phyloP scores from a whole-genome alignment of 169 alveolate species.

The Plasmodium vinckei region DNA sequence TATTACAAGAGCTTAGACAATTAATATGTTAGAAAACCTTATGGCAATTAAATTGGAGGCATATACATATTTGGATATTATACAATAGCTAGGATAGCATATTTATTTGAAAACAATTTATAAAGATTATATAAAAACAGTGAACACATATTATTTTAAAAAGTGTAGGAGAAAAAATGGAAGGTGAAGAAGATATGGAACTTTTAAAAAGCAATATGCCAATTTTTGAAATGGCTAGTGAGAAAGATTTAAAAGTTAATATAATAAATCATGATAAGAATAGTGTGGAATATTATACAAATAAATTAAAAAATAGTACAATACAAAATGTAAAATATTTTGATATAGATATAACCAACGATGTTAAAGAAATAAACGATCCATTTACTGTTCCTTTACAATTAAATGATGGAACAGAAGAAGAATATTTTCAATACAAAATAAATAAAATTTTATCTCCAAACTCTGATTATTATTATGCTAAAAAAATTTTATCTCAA shows the following conservation, averaged over 20 bases:
- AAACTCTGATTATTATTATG: conserved; percentile 5
- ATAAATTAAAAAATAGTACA: conserved; percentile 20
- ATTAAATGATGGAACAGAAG: conserved; percentile 16
- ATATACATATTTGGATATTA: too few species aligned
- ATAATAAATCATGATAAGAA: conserved; percentile 36
- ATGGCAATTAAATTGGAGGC: too few species aligned
- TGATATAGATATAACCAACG: conserved; percentile 68
- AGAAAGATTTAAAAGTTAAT: conserved; percentile 36
- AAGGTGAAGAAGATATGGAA: neutral
- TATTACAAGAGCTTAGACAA: too few species aligned
- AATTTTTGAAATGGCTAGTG: conserved; percentile 36
- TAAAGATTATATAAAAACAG: too few species aligned
- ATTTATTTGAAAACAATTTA: too few species aligned
- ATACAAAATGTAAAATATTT: conserved; percentile 48
- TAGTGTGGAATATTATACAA: conserved; percentile 20
- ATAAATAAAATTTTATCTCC: conserved; percentile 23
- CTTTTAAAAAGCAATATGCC: conserved; percentile 9
- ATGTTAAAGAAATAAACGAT: conserved; percentile 42
- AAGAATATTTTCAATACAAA: conserved; percentile 35
- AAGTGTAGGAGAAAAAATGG: neutral
- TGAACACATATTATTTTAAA: too few species aligned
- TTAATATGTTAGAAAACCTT: too few species aligned
- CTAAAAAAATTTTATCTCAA: conserved; percentile 19
- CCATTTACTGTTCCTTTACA: conserved; percentile 25
- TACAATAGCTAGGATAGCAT: too few species aligned